Evolutionary conservation across 176 grass and related monocot genomes (phyloP).

Genomic region (Aechmea fasciata): DNA sequence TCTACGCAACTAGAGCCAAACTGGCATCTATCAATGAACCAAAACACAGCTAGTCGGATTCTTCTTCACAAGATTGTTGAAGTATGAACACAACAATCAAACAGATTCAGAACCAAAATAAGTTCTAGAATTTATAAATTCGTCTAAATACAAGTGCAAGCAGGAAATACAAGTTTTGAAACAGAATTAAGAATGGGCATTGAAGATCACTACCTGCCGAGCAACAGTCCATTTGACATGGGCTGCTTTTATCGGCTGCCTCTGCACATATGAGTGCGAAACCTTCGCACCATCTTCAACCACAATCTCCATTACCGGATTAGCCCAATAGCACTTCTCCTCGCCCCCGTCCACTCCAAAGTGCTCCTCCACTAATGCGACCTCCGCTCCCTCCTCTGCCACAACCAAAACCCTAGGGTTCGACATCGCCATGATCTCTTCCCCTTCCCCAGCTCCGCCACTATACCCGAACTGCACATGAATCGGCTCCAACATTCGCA

Average conservation of each 20-base stretch:
- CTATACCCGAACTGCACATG: constrained; percentile 30
- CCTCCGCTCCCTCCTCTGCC: constrained; percentile 25
- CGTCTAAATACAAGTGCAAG: too few relatives aligned
- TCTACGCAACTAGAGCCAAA: too few relatives aligned
- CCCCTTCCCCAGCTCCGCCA: constrained; percentile 4
- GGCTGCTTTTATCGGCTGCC: constrained; percentile 49
- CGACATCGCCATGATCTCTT: constrained; percentile 22
- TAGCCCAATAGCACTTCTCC: constrained; percentile 69
- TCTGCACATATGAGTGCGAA: constrained; percentile 78
- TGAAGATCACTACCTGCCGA: constrained; percentile 39
- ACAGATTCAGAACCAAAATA: too few relatives aligned
- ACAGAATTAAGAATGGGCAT: neutral
- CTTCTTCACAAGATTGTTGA: too few relatives aligned
- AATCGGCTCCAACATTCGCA: constrained; percentile 20
- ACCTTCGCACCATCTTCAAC: constrained; percentile 51
- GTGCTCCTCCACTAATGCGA: constrained; percentile 34
- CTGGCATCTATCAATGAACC: too few relatives aligned
- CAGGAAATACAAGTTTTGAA: neutral
- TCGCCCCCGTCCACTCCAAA: constrained; percentile 16
- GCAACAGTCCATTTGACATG: constrained; percentile 90
- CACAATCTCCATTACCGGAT: constrained; percentile 70
- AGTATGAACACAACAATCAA: too few relatives aligned
- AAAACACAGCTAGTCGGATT: too few relatives aligned
- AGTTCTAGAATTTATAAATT: too few relatives aligned
- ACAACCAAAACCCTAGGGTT: constrained; percentile 39